Evolutionary conservation across 257 asterid species (phyloP), one percentile per base, ranked within the genome.

Genomic region (Craterostigma plantagineum): DNA sequence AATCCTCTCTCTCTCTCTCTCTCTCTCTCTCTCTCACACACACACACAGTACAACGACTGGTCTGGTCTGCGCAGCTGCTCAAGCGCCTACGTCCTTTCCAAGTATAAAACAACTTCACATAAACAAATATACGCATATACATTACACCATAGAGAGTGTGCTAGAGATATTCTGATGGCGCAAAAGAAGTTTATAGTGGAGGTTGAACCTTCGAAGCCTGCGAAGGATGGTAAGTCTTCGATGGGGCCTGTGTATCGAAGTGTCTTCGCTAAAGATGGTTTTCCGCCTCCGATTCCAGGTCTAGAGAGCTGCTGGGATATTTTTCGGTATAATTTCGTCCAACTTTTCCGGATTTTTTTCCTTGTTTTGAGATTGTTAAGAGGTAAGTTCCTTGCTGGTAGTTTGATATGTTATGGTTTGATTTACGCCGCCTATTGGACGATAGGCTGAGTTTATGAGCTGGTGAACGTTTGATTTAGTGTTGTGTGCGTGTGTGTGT

Each of bases 251-350:
- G 95, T 72, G 45, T 87, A 87, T 55, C 72, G 95, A 18, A 75
- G 87, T 46, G 18, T 36, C 38, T 79, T 61, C 34, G 95, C 95
- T 3, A 76, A 79, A 65, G 90, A 76, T 18, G 92, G 93, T 4
- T 79, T 78, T 69, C 93, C 95, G 43, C 51, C 56, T 34, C 79
- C 90, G 53, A 59, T 68, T 56, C 66, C 66, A 11, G 97, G 95
- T 4, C 61, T 87, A 6, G 81, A 79, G 43, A 39, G 85, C 62
- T 82, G 95, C 37, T 87, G 97, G 97, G 97, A 87, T 43, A 73
- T 87, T 66, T 87, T 87, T 74, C 85, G 97, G 97, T 85, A 35
- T 41, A 68, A 35, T 45, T 68, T 33, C 30, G 30, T 23, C 6
- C 6, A n/a, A 23, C 30, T 41, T 3, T 11, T 10, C 10, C 10